Percentiles rank a stretch among this genome's conserved stretches.
Evolutionary conservation across 202 grass and related monocot genomes (phyloP).

Genomic region (Schoenoplectus tabernaemontani): DNA sequence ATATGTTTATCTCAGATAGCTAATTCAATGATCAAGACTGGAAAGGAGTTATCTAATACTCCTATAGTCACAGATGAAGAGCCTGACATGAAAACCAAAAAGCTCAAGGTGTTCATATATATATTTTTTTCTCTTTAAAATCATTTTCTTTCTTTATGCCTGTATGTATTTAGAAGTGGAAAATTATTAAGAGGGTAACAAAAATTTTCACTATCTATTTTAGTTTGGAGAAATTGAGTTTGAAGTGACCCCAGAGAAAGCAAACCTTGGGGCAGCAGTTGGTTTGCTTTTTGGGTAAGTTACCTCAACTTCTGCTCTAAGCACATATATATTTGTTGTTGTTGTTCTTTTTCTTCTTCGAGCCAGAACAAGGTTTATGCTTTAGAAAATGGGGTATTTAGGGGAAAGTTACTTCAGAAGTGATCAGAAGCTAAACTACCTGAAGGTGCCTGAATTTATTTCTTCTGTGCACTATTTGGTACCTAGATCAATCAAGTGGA

Average conservation of each 20-base stretch:
- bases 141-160: neutral
- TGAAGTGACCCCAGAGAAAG: slow-evolving; percentile 53
- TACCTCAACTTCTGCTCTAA: neutral
- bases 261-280: slow-evolving; percentile 54
- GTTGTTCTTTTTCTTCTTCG: neutral
- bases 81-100: slow-evolving; percentile 51
- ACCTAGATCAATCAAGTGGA: neutral
- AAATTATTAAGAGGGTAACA: neutral
- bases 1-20: slow-evolving; percentile 44
- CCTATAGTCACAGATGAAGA: slow-evolving; percentile 39
- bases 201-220: neutral
- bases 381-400: neutral
- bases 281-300: slow-evolving; percentile 65
- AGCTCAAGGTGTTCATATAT: slow-evolving; percentile 55
- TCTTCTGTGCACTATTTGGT: neutral
- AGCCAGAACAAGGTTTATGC: neutral
- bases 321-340: too few species aligned
- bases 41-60: slow-evolving; percentile 48
- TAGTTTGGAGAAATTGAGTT: slow-evolving; percentile 82
- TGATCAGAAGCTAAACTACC: neutral
- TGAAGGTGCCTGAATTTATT: neutral
- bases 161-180: neutral
- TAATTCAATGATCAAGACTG: slow-evolving; percentile 72
- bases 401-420: neutral
- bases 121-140: too few species aligned